phyloP scores from a whole-genome alignment of 495 filamentous ascomycete species.

The Penicillium atrosanguineum region DNA sequence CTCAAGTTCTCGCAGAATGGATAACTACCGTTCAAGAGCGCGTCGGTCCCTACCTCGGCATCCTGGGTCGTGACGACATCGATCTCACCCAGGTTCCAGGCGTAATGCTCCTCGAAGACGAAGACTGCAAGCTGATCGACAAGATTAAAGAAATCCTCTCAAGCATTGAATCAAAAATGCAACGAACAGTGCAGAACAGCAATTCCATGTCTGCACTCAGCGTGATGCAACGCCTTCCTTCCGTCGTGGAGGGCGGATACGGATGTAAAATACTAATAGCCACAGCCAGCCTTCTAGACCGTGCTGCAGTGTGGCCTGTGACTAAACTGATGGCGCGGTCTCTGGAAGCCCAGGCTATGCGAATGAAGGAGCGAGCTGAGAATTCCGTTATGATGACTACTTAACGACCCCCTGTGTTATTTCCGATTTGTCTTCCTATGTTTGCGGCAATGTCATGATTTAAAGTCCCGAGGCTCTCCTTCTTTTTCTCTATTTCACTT shows the following conservation, averaged over 20 bases:
- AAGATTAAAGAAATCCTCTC: constrained; percentile 82
- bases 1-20: constrained; percentile 97
- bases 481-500: neutral
- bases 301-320: constrained; percentile 93
- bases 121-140: constrained; percentile 81
- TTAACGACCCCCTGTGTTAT: constrained; percentile 24
- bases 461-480: neutral
- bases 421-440: neutral
- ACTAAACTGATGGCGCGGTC: constrained; percentile 85
- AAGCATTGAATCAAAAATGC: constrained; percentile 79
- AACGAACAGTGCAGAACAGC: constrained; percentile 47
- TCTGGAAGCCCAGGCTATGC: constrained; percentile 79
- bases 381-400: constrained; percentile 53
- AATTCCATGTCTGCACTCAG: constrained; percentile 49
- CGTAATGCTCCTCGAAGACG: constrained; percentile 87
- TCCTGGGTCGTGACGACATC: constrained; percentile 78
- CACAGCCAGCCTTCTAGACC: constrained; percentile 86
- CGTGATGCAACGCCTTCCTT: constrained; percentile 52
- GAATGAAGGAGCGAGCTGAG: constrained; percentile 71
- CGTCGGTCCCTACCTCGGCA: constrained; percentile 81
- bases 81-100: constrained; percentile 75
- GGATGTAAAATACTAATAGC: constrained; percentile 83
- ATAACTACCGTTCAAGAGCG: constrained; percentile 92
- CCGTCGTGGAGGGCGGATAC: constrained; percentile 66
- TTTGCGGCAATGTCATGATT: constrained; percentile 15